Evolutionary conservation across 1,139 yeast genomes (phyloP), one percentile per base, ranked within the genome.

Genomic region (Spathaspora sp.): DNA sequence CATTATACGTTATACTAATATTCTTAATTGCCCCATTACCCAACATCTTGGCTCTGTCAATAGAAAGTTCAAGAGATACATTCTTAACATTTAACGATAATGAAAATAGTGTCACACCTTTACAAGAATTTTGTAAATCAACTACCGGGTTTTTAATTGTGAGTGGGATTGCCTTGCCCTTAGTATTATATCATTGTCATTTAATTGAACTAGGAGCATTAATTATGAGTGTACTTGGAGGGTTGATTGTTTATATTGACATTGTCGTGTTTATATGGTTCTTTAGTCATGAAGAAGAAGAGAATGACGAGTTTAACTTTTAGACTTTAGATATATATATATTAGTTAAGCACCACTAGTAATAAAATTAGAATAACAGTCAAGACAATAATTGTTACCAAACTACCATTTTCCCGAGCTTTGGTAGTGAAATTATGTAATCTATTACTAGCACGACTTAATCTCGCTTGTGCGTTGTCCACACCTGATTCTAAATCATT

Each of bases 1-100:
- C 93, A 41, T 67, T 86, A 45, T 81, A 84, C 70, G 91, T 84
- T 47, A 80, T 83, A 27, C 70, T 73, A 27, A 75, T 86, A 46
- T 86, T 85, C 62, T 71, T 86, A 43, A 47, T 82, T 40, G 93
- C 93, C 1, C 91, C 95, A 20, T 64, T 86, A 45, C 93, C 91
- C 26, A 85, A 85, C 59, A 54, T 61, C 70, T 42, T 78, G 64
- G 65, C 76, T 62, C 57, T 70, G 47, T 61, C 73, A 4, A 65
- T 74, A 25, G 81, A 64, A 56, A 72, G 54, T 62, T 71, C 64
- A 56, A 67, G 70, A 61, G 76, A 76, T 63, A 87, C 83, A 59
- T 84, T 84, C 60, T 76, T 84, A 68, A 81, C 86, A 7, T 87
- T 84, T 55, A 76, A 83, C 47, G 72, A 69, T 52, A 74, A 69